Conservation (phyloP, 179 eudicot genomes). For the Pouteria campechiana region DNA sequence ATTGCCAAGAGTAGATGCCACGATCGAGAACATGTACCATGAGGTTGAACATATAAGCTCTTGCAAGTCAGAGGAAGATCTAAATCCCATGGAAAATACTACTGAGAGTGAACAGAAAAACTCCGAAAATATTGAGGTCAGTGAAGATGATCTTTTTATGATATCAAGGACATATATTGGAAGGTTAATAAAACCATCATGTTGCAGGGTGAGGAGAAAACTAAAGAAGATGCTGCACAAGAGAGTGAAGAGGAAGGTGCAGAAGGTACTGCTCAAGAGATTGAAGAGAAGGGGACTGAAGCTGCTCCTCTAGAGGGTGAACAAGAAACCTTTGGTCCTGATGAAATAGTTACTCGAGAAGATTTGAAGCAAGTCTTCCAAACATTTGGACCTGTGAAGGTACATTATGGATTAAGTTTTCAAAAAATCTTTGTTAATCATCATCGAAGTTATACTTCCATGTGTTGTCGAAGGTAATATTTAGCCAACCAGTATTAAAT, state of each 20-base stretch:
- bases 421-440: no score
- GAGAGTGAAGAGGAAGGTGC: no score
- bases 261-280: no score
- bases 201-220: constrained; percentile 9
- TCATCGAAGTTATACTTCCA: no score
- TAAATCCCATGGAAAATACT: constrained; percentile 5
- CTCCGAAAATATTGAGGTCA: constrained; percentile 23
- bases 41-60: constrained; percentile 19
- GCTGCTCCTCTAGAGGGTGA: constrained; percentile 23
- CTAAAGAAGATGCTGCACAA: constrained; percentile 8
- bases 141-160: no score
- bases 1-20: constrained; percentile 26
- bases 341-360: constrained; percentile 37
- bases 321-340: constrained; percentile 16
- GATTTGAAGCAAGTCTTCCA: constrained; percentile 64
- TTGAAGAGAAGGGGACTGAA: constrained; percentile 32
- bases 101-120: constrained; percentile 18
- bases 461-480: no score
- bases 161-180: no score
- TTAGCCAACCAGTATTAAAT: no score
- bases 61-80: constrained; percentile 21
- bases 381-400: constrained; percentile 81
- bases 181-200: no score
- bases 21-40: constrained; percentile 22
- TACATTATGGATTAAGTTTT: constrained; percentile 17